Percentiles rank a stretch among this genome's conserved stretches.
Conservation (phyloP, 441 rosid genomes). For the Arabidopsis hybrid region DNA sequence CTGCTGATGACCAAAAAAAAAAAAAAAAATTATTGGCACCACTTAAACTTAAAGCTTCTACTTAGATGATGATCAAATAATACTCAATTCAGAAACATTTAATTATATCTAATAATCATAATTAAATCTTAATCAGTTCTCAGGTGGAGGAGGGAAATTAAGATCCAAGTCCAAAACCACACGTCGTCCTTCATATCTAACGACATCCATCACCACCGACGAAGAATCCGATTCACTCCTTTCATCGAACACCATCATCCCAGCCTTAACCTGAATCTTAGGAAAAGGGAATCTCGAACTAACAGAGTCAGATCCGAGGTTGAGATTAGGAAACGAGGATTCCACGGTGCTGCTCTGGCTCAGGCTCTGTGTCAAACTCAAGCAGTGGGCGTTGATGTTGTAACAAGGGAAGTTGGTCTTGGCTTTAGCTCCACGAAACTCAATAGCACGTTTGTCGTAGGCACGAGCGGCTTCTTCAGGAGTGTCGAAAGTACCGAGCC, state of each 20-base stretch:
- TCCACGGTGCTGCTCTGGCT: constrained; percentile 57
- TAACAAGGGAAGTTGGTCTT: constrained; percentile 63
- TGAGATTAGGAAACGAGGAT: constrained; percentile 54
- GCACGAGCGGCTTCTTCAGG: constrained; percentile 82
- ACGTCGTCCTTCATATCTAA: constrained; percentile 43
- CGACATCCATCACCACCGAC: constrained; percentile 59
- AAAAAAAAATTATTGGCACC: neutral
- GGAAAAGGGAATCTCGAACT: constrained; percentile 43
- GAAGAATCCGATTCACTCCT: constrained; percentile 54
- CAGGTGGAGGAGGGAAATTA: constrained; percentile 62
- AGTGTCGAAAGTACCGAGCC: constrained; percentile 90
- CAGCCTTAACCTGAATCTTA: constrained; percentile 24
- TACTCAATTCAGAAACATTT: constrained; percentile 1
- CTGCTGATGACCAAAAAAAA: constrained; percentile 17
- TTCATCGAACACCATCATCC: constrained; percentile 36
- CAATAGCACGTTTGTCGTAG: constrained; percentile 67
- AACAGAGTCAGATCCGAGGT: constrained; percentile 20
- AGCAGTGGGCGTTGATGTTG: constrained; percentile 37
- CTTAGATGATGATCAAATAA: neutral
- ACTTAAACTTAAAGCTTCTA: neutral
- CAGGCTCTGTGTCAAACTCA: constrained; percentile 18
- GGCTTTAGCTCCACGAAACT: constrained; percentile 78
- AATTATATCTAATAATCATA: constrained; percentile 15
- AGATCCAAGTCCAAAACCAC: constrained; percentile 55
- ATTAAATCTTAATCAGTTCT: constrained; percentile 16